phyloP scores from a whole-genome alignment of 139 green algal species.

The Chlamydomonas sphaeroides region DNA sequence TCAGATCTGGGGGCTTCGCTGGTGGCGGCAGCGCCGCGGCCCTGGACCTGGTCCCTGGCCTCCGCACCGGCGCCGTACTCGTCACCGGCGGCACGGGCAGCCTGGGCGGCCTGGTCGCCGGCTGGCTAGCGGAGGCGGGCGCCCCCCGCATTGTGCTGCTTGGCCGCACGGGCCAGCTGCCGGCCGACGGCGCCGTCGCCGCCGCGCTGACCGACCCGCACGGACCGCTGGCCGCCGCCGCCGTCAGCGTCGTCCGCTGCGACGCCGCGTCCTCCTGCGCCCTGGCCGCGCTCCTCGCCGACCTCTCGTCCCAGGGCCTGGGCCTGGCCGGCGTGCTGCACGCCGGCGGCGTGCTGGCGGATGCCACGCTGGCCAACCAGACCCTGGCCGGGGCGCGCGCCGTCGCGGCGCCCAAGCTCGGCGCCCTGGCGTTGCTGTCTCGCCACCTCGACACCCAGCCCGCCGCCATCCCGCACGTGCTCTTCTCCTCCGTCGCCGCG shows the following conservation, averaged over 20 bases:
- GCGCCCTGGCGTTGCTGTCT: slow-evolving; percentile 14
- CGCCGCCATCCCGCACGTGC: slow-evolving; percentile 49
- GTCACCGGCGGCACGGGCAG: slow-evolving; percentile 69
- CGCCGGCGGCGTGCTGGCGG: slow-evolving; percentile 60
- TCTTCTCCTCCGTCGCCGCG: slow-evolving; percentile 85
- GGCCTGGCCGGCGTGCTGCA: slow-evolving; percentile 54
- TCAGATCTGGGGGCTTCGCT: too few relatives aligned
- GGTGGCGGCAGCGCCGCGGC: too few relatives aligned
- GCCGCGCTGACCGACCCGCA: not conserved
- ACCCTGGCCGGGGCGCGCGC: slow-evolving; percentile 32
- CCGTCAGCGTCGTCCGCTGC: slow-evolving; percentile 38
- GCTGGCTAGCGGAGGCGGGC: slow-evolving; percentile 54
- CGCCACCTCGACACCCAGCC: not conserved
- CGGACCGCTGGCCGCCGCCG: slow-evolving; percentile 35
- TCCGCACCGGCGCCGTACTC: too few relatives aligned
- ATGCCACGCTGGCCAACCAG: slow-evolving; percentile 44
- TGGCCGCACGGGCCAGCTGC: slow-evolving; percentile 56
- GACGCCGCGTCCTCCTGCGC: slow-evolving; percentile 11
- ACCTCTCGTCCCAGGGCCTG: slow-evolving; percentile 56
- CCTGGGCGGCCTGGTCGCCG: slow-evolving; percentile 60
- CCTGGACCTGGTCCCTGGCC: too few relatives aligned
- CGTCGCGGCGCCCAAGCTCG: slow-evolving; percentile 68
- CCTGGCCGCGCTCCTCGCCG: not conserved
- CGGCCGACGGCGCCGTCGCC: not conserved
- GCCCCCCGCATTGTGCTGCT: slow-evolving; percentile 44